Evolutionary conservation across 805 yeast genomes (phyloP), one percentile per base, ranked within the genome.

Genomic region (Zygosaccharomyces bailii): DNA sequence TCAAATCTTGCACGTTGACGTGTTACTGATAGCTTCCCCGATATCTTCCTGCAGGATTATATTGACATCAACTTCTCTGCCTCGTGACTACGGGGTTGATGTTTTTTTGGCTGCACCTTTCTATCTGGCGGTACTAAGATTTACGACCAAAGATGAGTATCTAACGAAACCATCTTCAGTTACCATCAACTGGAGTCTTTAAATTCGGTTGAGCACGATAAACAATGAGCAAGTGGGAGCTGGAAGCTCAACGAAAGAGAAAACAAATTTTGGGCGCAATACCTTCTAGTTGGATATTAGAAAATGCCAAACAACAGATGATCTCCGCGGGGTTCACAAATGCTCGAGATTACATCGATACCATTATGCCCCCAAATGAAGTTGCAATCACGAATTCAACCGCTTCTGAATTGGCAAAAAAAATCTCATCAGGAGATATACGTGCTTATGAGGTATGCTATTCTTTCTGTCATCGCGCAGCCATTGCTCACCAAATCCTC

Each of bases 401-500:
- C 4, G 42, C 53, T 13, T 31, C 50, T 18, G 34, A 49, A 25
- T 43, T 52, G 34, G 42, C 34, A 21, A 36, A 50, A 25, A 38
- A 29, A 14, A 37, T 52, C 17, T 18, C 29, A 7, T 21, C 17
- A 3, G 34, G 33, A 18, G 34, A 43, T 4, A 20, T 48, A 17
- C 41, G 43, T 2, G 49, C 53, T 39, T 40, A 39, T 14, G 51
- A 51, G 5, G 50, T 56, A 3, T 39, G 53, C 2, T 41, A 39
- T 24, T 83, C 84, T 0, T 79, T 73, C 57, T 71, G 79, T 53
- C 79, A 78, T 54, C 60, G 84, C 33, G 76, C 84, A 3, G 73
- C 79, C 3, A 57, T 76, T 13, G 75, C 76, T 2, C 82, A 77
- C 46, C 84, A 79, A 54, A 62, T 79, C 44, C 56, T 64, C 30